Percentiles rank a stretch among this genome's conserved stretches.
Conservation (phyloP, 371 early-diverging fungal species). For the Mucor ambiguus region DNA sequence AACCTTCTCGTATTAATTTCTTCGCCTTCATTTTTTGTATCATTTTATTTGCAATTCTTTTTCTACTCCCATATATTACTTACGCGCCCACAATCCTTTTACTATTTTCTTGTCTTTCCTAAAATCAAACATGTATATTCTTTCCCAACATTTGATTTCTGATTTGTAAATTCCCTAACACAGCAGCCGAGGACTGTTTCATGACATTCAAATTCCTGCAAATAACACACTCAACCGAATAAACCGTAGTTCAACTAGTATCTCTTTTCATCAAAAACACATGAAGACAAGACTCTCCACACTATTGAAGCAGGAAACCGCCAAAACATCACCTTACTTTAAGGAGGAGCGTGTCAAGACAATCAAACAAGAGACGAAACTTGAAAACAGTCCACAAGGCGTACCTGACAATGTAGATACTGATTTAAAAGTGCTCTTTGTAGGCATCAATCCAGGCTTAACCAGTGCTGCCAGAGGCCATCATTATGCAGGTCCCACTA, state of each 20-base stretch:
- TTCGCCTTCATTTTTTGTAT: background rate
- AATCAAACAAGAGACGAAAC: background rate
- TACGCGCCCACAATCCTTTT: background rate
- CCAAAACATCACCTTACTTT: background rate
- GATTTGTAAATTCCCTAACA: slow-evolving; percentile 1
- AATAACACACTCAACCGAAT: background rate
- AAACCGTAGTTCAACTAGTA: background rate
- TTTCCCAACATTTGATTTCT: background rate
- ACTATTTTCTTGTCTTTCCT: background rate
- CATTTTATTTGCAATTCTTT: slow-evolving; percentile 5
- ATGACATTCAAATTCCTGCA: slow-evolving; percentile 1
- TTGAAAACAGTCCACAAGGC: background rate
- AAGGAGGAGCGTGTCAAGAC: background rate
- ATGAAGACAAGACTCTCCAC: background rate
- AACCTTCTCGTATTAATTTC: background rate
- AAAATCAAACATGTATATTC: background rate
- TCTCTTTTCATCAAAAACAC: background rate
- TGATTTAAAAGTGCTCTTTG: slow-evolving; percentile 73
- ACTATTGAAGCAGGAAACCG: background rate
- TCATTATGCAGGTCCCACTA: slow-evolving; percentile 75
- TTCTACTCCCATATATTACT: background rate
- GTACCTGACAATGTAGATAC: slow-evolving; percentile 64
- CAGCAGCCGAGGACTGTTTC: background rate
- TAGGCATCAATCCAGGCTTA: slow-evolving; percentile 81
- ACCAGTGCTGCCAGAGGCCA: slow-evolving; percentile 60